phyloP scores from a whole-genome alignment of 441 rosid genomes.

The Pelargonium citronellum region DNA sequence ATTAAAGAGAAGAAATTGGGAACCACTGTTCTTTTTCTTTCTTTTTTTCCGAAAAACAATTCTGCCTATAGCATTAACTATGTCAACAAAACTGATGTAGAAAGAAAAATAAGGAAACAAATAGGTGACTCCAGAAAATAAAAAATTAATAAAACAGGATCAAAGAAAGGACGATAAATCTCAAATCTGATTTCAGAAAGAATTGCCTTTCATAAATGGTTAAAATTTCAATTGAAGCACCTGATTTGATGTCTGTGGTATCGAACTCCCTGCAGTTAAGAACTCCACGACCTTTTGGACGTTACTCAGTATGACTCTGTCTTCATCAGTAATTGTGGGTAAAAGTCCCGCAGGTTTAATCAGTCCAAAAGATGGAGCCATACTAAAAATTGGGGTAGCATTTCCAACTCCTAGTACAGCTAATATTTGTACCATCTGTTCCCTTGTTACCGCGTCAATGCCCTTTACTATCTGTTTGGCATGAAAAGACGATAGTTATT shows the following conservation, averaged over 20 bases:
- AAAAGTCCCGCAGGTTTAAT: conserved; percentile 68
- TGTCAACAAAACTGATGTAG: neutral
- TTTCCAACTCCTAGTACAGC: conserved; percentile 61
- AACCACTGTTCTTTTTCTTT: neutral
- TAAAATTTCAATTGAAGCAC: conserved; percentile 25
- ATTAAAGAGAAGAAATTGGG: neutral
- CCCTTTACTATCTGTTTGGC: conserved; percentile 82
- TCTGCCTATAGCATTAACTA: neutral
- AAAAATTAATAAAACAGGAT: neutral
- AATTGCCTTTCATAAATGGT: neutral
- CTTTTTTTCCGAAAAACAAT: neutral
- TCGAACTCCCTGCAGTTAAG: conserved; percentile 65
- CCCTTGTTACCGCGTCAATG: conserved; percentile 86
- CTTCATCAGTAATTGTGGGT: conserved; percentile 80
- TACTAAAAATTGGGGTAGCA: conserved; percentile 65
- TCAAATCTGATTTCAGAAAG: neutral
- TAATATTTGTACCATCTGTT: conserved; percentile 72
- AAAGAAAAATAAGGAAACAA: conserved; percentile 1
- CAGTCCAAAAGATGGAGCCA: conserved; percentile 68
- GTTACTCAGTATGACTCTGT: conserved; percentile 59
- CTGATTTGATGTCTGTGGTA: conserved; percentile 55
- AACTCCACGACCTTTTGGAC: conserved; percentile 74
- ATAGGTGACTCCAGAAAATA: neutral
- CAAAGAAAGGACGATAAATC: neutral
- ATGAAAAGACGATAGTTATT: conserved; percentile 18